These are phyloP conservation scores for Scytalidium sp. DNA, from an alignment of 2,329 filamentous ascomycete species.

Conservation along the genomic window DNA sequence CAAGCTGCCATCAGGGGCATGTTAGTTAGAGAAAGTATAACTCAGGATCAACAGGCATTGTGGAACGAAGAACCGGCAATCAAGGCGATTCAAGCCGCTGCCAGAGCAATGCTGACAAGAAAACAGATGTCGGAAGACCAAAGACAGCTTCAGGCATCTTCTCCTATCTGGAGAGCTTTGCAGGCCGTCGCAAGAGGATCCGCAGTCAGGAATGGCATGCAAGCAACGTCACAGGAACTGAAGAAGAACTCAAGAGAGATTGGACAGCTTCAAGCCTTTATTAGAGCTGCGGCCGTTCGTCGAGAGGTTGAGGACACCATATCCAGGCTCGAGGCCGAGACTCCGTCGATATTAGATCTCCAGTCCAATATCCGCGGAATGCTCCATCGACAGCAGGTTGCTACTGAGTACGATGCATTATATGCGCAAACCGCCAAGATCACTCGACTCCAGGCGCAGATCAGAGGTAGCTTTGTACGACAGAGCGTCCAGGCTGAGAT, in stretches of 20 bases:
- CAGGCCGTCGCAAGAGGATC: constrained; percentile 40
- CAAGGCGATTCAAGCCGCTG: constrained; percentile 61
- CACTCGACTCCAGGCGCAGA: constrained; percentile 61
- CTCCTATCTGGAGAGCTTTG: constrained; percentile 48
- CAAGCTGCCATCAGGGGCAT: constrained; percentile 68
- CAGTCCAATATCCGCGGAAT: constrained; percentile 62
- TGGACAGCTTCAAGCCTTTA: constrained; percentile 28
- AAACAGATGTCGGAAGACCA: constrained; percentile 48
- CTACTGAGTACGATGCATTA: constrained; percentile 51
- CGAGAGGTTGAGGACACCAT: constrained; percentile 46
- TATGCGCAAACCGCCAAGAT: constrained; percentile 55
- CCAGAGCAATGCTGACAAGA: constrained; percentile 60
- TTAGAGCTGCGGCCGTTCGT: constrained; percentile 52
- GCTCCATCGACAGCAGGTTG: constrained; percentile 50
- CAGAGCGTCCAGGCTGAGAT: constrained; percentile 60
- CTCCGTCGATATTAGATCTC: constrained; percentile 45
- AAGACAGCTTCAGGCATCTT: constrained; percentile 48
- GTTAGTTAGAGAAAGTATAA: constrained; percentile 54
- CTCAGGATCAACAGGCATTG: constrained; percentile 50
- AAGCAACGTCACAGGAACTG: constrained; percentile 47
- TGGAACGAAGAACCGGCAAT: constrained; percentile 48
- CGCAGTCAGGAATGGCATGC: constrained; percentile 41
- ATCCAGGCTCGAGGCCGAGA: constrained; percentile 43
- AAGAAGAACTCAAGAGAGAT: constrained; percentile 41
- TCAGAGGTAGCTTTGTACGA: constrained; percentile 64